Evolutionary conservation across 78 protist genomes (phyloP).

Genomic region (Acrasis kona): DNA sequence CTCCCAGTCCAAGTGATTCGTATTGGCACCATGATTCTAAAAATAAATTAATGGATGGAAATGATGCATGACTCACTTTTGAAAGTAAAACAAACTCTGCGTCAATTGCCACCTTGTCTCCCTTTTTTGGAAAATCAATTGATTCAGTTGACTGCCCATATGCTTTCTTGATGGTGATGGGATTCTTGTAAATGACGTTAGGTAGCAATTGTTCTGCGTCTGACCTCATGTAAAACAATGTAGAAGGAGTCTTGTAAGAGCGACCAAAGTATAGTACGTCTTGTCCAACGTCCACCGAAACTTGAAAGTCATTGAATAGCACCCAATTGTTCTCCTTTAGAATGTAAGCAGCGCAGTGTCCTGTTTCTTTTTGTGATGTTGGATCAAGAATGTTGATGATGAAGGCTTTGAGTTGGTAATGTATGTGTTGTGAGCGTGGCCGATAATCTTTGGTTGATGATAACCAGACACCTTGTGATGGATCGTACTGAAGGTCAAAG

Average conservation of each 20-base stretch:
- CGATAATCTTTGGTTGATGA: background rate
- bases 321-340: background rate
- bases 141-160: background rate
- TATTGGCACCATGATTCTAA: constrained; percentile 27
- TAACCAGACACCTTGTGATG: background rate
- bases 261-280: background rate
- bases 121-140: constrained; percentile 26
- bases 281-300: background rate
- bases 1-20: constrained; percentile 39
- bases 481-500: no score
- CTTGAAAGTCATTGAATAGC: background rate
- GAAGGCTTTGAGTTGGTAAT: background rate
- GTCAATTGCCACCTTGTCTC: constrained; percentile 54
- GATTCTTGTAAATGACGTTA: background rate
- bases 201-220: background rate
- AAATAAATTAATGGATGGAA: background rate
- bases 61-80: constrained; percentile 22
- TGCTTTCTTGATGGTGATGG: background rate
- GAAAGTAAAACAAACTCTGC: constrained; percentile 73
- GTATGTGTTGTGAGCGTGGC: background rate
- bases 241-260: background rate
- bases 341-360: background rate
- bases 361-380: background rate
- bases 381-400: background rate
- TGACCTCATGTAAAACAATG: background rate